Evolutionary conservation across 805 yeast species (phyloP), one percentile per base, ranked within the genome.

Genomic region (Peterozyma xylosa): DNA sequence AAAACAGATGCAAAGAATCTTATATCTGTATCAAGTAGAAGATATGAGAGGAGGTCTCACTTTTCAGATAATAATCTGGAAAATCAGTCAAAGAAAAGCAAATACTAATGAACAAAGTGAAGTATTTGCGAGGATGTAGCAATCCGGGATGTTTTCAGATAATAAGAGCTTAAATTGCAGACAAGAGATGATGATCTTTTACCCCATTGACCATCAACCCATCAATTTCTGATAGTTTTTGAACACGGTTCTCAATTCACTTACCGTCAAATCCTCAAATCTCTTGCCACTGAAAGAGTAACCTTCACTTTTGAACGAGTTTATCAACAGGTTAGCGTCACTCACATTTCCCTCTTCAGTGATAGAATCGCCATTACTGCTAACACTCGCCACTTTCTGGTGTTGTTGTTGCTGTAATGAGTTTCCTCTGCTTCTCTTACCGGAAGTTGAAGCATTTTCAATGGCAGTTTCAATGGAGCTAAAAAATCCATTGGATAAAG

Each of bases 391-490:
- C 27, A 21, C 7, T 7, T 21, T 21, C 11, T 30, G 35, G 5
- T 18, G 21, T 10, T 38, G 41, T 30, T 38, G 18, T 29, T 9
- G 30, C 11, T 34, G 39, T 36, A 35, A 53, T 9, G 18, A 58
- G 27, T 50, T 59, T 6, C 61, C 64, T 11, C 66, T 42, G 39
- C 63, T 60, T 35, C 65, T 46, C 34, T 47, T n/a, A 53, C 64
- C 27, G 4, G 27, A 21, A 21, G 27, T 21, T 21, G 27, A 21
- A 21, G 27, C 27, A 21, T 21, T 36, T 52, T 59, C 65, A 38
- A 62, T 48, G 1, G 66, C 67, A 42, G 46, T 58, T 39, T 63
- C 68, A 16, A 63, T 48, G 3, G 66, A 54, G 33, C 53, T 56
- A 15, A 62, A 42, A 11, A 55, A 30, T 43, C 55, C 29, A 4